Evolutionary conservation across 1,284 basidiomycete genomes (phyloP).

Genomic region (Ustanciosporium gigantosporum): DNA sequence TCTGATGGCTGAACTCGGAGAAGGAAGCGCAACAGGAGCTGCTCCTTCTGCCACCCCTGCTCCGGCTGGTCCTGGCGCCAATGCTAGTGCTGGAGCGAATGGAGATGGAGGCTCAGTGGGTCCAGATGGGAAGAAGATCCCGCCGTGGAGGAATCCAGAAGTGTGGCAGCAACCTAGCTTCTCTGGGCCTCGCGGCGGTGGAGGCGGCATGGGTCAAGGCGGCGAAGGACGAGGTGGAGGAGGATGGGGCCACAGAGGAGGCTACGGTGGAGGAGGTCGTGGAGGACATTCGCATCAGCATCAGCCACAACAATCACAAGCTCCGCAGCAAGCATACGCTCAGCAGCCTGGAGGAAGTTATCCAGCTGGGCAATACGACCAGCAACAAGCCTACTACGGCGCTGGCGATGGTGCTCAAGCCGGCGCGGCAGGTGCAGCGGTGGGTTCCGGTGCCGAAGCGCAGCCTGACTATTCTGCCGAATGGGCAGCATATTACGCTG

Average conservation of each 20-base stretch:
- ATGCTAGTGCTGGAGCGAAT: constrained; percentile 10
- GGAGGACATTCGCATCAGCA: too few species aligned
- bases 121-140: constrained; percentile 56
- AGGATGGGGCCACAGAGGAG: constrained; percentile 15
- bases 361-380: background rate
- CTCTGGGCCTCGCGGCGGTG: constrained; percentile 19
- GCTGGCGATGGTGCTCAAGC: background rate
- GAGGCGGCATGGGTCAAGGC: constrained; percentile 7
- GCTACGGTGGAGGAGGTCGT: constrained; percentile 6
- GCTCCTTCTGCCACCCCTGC: constrained; percentile 28
- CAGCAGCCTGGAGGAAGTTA: background rate
- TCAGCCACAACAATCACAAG: background rate
- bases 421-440: background rate
- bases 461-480: constrained; percentile 57
- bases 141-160: constrained; percentile 58
- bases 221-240: constrained; percentile 16
- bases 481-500: constrained; percentile 58
- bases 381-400: constrained; percentile 1
- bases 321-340: constrained; percentile 9
- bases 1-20: constrained; percentile 96
- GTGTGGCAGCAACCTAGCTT: constrained; percentile 53
- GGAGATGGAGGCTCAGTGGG: constrained; percentile 14
- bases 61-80: background rate
- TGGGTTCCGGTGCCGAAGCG: background rate
- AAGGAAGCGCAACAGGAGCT: constrained; percentile 68